Evolutionary conservation across 2,329 filamentous ascomycete species (phyloP), one percentile per base, ranked within the genome.

Genomic region (Cucurbitaria berberidis): DNA sequence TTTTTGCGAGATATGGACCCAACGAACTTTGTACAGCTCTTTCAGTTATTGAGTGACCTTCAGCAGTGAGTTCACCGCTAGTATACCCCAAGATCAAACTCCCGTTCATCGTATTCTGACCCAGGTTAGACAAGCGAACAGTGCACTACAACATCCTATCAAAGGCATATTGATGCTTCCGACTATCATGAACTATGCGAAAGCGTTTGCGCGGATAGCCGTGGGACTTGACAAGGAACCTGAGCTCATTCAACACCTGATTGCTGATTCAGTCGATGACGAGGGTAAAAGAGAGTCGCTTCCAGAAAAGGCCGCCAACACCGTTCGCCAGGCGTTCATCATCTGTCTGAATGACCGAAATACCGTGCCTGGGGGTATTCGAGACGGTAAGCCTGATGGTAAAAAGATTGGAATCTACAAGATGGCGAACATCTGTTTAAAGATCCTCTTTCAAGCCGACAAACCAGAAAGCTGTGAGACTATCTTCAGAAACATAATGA

Each of bases 391-490:
- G 54, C 91, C 91, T 0, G 89, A 93, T 65, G 91, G 92, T 48
- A 96, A 93, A 72, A 91, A 93, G 69, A 78, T 89, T 10, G 93
- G 91, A 38, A 92, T 97, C 57, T 97, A 97, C 77, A 87, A 90
- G 53, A 92, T 96, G 76, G 93, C 92, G 54, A 97, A 97, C 69
- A 83, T 96, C 21, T 95, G 92, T 32, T 78, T 97, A 43, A 93
- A 93, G 74, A 84, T 97, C 3, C 82, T 97, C 7, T 96, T 96
- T 69, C 89, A 91, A 83, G 95, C 90, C 70, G 85, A 87, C 30
- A 95, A 93, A 74, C 90, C 90, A 2, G 85, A 90, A 57, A 87
- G 92, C 50, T 92, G 91, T 15, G 89, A 90, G 60, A 91, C 93
- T 73, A 90, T 97, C 66, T 95, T 97, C 70, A 88, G 87, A 61